phyloP scores from a whole-genome alignment of 768 basidiomycete species.

The Lentinula sp. region DNA sequence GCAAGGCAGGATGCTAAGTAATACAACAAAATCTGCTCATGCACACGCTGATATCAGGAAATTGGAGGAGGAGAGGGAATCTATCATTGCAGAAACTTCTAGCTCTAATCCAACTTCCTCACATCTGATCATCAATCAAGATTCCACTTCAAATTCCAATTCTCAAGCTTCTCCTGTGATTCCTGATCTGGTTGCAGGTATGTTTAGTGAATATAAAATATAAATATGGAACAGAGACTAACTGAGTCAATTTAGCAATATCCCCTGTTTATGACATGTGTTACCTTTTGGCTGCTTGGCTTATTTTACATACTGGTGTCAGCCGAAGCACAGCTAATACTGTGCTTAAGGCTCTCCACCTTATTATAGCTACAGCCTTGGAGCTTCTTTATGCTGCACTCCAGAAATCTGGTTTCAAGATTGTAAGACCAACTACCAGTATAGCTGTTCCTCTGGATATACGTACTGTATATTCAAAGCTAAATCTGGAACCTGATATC shows the following conservation, averaged over 20 bases:
- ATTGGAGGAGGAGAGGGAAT: too few relatives aligned
- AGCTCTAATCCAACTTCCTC: background rate
- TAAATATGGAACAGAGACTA: background rate
- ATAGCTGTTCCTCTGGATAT: slow-evolving; percentile 11
- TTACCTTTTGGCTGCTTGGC: slow-evolving; percentile 8
- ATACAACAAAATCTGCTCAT: too few relatives aligned
- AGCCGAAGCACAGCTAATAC: slow-evolving; percentile 2
- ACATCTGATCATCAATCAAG: too few relatives aligned
- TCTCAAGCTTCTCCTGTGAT: background rate
- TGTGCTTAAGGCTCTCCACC: slow-evolving; percentile 6
- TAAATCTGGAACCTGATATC: slow-evolving; percentile 17
- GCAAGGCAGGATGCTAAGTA: too few relatives aligned
- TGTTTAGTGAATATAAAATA: background rate
- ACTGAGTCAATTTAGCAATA: background rate
- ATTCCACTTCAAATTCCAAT: too few relatives aligned
- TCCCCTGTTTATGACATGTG: slow-evolving; percentile 1
- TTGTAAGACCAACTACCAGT: background rate
- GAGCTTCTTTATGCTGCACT: background rate
- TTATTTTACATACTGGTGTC: background rate
- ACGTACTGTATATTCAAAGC: slow-evolving; percentile 13
- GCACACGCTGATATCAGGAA: too few relatives aligned
- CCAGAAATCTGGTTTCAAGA: background rate
- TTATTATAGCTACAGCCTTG: slow-evolving; percentile 2
- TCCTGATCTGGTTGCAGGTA: background rate
- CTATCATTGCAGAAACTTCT: background rate